Percentiles rank a stretch among this genome's conserved stretches.
Conservation (phyloP, 306 rosid species). For the Sicyos baderoa region DNA sequence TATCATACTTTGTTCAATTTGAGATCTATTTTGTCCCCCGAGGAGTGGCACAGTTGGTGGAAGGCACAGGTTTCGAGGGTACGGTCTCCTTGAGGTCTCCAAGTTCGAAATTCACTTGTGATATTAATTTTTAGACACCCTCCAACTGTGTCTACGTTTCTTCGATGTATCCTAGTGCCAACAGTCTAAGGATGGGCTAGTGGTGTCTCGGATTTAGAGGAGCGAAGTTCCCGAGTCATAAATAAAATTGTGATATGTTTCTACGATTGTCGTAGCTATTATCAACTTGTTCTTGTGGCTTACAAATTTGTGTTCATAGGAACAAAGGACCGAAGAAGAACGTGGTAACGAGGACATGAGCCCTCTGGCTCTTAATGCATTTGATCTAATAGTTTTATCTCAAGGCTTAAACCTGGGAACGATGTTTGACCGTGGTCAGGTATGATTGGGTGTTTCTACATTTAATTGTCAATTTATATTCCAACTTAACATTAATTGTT, state of each 20-base stretch:
- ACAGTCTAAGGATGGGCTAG: no score
- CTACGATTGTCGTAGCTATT: not conserved
- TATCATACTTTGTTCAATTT: not conserved
- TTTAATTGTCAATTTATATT: not conserved
- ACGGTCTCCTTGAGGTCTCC: no score
- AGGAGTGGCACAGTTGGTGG: no score
- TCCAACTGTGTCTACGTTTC: no score
- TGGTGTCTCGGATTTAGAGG: no score
- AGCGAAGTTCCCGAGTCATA: no score
- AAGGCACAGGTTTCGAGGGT: no score
- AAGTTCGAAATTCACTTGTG: no score
- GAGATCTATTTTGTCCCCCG: no score
- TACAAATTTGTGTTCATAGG: slow-evolving; percentile 31
- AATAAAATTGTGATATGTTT: not conserved
- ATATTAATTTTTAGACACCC: no score
- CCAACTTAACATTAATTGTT: not conserved
- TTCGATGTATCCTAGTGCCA: no score
- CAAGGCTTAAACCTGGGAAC: slow-evolving; percentile 87
- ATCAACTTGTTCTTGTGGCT: slow-evolving; percentile 20
- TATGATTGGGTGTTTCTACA: no score
- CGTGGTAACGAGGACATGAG: slow-evolving; percentile 48
- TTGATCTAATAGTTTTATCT: slow-evolving; percentile 72
- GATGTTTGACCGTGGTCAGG: slow-evolving; percentile 71
- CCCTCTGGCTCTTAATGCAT: slow-evolving; percentile 78
- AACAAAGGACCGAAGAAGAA: slow-evolving; percentile 36